These are phyloP conservation scores for Sporothrix schenckii DNA, from an alignment of 2,329 filamentous ascomycete species.

Conservation along the genomic window DNA sequence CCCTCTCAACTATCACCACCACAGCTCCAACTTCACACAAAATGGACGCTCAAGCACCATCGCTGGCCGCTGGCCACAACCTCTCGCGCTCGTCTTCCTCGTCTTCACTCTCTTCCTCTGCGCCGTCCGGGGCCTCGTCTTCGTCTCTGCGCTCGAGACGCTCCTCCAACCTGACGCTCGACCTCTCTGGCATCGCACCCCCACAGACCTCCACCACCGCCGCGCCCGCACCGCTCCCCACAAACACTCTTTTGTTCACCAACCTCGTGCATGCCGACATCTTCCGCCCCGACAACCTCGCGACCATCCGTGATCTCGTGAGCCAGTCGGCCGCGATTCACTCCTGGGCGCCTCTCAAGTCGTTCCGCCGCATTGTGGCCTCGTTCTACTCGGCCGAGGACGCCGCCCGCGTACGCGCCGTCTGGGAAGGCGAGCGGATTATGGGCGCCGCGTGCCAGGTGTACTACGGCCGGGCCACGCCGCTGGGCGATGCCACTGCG, in stretches of 20 bases:
- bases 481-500: slow-evolving; percentile 50
- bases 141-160: slow-evolving; percentile 42
- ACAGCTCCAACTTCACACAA: neutral
- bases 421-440: slow-evolving; percentile 74
- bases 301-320: slow-evolving; percentile 73
- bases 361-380: slow-evolving; percentile 78
- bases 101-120: slow-evolving; percentile 22
- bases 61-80: slow-evolving; percentile 10
- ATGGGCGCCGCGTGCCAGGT: slow-evolving; percentile 70
- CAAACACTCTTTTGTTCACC: slow-evolving; percentile 83
- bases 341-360: slow-evolving; percentile 78
- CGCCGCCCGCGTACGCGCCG: slow-evolving; percentile 69
- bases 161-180: slow-evolving; percentile 64
- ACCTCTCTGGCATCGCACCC: slow-evolving; percentile 61
- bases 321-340: slow-evolving; percentile 70
- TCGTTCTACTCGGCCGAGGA: slow-evolving; percentile 73
- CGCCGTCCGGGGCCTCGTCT: slow-evolving; percentile 48
- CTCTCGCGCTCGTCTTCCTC: slow-evolving; percentile 11
- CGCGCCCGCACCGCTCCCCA: slow-evolving; percentile 63
- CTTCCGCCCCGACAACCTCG: slow-evolving; percentile 73
- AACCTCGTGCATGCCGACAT: slow-evolving; percentile 73
- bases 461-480: slow-evolving; percentile 68
- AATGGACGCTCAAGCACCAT: slow-evolving; percentile 8
- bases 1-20: neutral
- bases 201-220: slow-evolving; percentile 57